Conservation (phyloP, 2,329 filamentous ascomycete species). For the Botrytis fragariae region DNA sequence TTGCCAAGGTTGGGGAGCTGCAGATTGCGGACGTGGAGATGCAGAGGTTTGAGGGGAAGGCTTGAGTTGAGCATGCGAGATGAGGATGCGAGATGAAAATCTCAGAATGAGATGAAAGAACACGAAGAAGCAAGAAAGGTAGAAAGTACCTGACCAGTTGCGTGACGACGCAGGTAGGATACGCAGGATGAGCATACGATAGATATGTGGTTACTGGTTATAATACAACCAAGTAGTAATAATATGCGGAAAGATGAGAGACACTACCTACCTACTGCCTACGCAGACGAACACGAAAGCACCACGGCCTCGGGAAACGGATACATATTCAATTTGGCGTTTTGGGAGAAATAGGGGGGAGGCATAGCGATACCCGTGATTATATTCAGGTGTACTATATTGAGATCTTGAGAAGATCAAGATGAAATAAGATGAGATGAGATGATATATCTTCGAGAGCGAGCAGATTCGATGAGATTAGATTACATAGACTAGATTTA, state of each 20-base stretch:
- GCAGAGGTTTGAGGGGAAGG: conserved; percentile 9
- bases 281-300: not conserved
- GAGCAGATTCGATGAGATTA: not conserved
- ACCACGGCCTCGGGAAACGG: not conserved
- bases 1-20: not conserved
- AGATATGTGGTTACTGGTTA: not conserved
- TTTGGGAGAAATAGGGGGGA: not conserved
- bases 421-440: not conserved
- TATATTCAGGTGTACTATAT: too few relatives aligned
- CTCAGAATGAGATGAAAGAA: not conserved
- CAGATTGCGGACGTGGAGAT: not conserved
- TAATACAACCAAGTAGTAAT: not conserved
- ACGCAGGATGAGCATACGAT: not conserved
- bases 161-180: not conserved
- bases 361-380: not conserved
- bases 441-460: not conserved
- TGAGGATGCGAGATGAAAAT: not conserved
- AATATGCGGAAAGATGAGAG: not conserved
- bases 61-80: not conserved
- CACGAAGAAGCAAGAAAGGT: not conserved
- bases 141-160: too few relatives aligned
- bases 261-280: not conserved
- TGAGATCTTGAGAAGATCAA: too few relatives aligned
- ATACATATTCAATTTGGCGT: not conserved
- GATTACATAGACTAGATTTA: not conserved